Base-by-base conservation (phyloP, 169 alveolate genomes). In the Theileria parva region DNA sequence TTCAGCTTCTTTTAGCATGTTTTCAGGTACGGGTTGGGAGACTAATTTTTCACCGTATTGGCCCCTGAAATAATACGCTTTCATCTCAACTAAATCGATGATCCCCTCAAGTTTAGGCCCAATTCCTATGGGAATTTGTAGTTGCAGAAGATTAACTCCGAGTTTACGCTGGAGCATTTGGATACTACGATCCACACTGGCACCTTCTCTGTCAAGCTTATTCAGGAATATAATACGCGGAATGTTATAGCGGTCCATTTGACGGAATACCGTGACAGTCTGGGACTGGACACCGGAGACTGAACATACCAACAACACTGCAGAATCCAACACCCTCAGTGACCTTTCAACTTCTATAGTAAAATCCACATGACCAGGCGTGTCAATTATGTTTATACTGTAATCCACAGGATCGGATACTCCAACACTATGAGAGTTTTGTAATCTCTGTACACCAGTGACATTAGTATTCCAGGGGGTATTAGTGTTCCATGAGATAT, bases 331-430 rank as follows among this genome's bases (percentile, higher is more conserved):
- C 7, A 98, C 99, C 73, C 99, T 92, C 77, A 98, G 80, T 1
- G 99, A 97, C 69, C 99, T 92, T 88, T 97, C 99, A 39, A 98
- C 99, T 91, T 98, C 99, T 67, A 97, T 95, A 19, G 99, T 96
- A 88, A 98, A 97, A 92, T 98, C 99, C 50, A 98, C 99, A 93
- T 98, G 99, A 7, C 99, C 99, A 39, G 99, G 99, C 5, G 99
- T 97, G 85, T 98, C 99, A 77, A 98, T 98, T 63, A 98, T 92
- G 85, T 98, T 98, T 32, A 98, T 88, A 65, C 83, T 88, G 76
- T 86, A 88, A 57, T 85, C 78, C 11, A 25, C 37, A 4, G 74
- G 51, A 23, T 53, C 32, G 37, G 27, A 23, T 44, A 21, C n/a
- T n/a, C n/a, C n/a, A n/a, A n/a, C n/a, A n/a, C n/a, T n/a, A n/a